Evolutionary conservation across 2,329 filamentous ascomycete species (phyloP), one percentile per base, ranked within the genome.

Genomic region (Ophidiomyces ophidiicola): DNA sequence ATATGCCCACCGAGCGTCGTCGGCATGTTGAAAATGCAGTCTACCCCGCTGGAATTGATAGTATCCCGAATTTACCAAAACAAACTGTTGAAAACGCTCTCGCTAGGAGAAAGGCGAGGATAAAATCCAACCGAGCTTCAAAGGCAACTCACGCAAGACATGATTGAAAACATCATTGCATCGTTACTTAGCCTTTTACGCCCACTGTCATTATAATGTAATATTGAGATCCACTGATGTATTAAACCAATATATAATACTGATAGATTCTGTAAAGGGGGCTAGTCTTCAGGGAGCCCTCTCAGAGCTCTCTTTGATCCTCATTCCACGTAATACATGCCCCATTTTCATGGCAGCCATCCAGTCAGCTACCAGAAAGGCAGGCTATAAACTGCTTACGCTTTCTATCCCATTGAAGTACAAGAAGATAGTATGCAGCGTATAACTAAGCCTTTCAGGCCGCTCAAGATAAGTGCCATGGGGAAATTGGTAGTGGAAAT

Each of bases 51-150:
- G 48, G 51, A 11, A 56, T 53, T 6, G 61, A 63, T 35, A 50
- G 59, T 32, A 60, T 67, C 15, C 65, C 65, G 3, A 54, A 61
- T 19, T 42, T 68, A 15, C 62, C 64, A 1, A 60, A 59, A 37
- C 50, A 58, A 24, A 50, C 62, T 6, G 50, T 68, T n/a, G 61
- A 67, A 37, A 51, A 60, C 34, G 64, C 64, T 23, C 51, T 64
- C 42, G 50, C 49, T n/a, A 57, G 63, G 19, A 44, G 64, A 30
- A 62, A 61, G 34, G 29, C 28, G 5, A 45, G 36, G 21, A 21
- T 37, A 4, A 37, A 42, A 19, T 26, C 37, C 26, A 32, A 20
- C n/a, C 37, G 30, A 8, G 12, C 28, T 20, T 31, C 11, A 4
- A 28, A 28, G 3, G 8, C 25, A 28, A 10, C 8, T n/a, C n/a